A percentile compares a stretch with the other conserved stretches of the same genome.
These are phyloP conservation scores for Phaeomoniella chlamydospora DNA, from an alignment of 2,329 filamentous ascomycete species.

Conservation along the genomic window DNA sequence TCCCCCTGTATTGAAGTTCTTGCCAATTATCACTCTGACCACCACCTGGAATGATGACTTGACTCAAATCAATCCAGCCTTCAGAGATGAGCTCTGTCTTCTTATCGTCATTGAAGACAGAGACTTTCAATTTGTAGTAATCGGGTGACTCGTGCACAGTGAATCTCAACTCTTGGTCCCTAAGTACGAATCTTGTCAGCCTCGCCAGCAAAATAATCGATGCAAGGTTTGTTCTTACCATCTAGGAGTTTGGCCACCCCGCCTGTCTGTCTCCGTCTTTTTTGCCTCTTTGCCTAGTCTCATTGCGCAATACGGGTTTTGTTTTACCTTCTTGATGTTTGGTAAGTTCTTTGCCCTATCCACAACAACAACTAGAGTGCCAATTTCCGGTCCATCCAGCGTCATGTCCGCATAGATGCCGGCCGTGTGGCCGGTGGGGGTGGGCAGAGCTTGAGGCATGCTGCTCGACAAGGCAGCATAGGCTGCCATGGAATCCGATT, in stretches of 20 bases:
- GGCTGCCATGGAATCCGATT: too few relatives aligned
- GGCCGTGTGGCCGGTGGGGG: slow-evolving; percentile 53
- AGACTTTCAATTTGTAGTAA: slow-evolving; percentile 90
- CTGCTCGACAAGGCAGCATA: slow-evolving; percentile 6
- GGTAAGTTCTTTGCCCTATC: slow-evolving; percentile 95
- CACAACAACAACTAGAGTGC: slow-evolving; percentile 80
- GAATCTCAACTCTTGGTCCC: slow-evolving; percentile 96
- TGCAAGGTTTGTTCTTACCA: slow-evolving; percentile 58
- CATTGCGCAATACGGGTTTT: slow-evolving; percentile 93
- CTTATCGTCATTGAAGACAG: slow-evolving; percentile 96
- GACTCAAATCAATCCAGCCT: slow-evolving; percentile 70
- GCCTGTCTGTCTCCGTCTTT: slow-evolving; percentile 86
- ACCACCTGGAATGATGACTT: slow-evolving; percentile 70
- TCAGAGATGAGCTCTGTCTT: slow-evolving; percentile 94
- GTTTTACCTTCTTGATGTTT: slow-evolving; percentile 95
- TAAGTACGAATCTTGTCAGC: slow-evolving; percentile 28
- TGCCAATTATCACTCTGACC: slow-evolving; percentile 96
- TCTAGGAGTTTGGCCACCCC: slow-evolving; percentile 87
- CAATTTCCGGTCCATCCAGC: slow-evolving; percentile 82
- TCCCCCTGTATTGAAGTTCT: slow-evolving; percentile 69
- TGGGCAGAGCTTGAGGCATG: slow-evolving; percentile 5
- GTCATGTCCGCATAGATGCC: slow-evolving; percentile 93
- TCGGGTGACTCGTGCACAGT: slow-evolving; percentile 91
- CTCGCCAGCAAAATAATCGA: too few relatives aligned
- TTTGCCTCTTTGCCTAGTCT: slow-evolving; percentile 91